Conservation (phyloP, 2,329 filamentous ascomycete genomes). For the Sodiomyces alkalinus region DNA sequence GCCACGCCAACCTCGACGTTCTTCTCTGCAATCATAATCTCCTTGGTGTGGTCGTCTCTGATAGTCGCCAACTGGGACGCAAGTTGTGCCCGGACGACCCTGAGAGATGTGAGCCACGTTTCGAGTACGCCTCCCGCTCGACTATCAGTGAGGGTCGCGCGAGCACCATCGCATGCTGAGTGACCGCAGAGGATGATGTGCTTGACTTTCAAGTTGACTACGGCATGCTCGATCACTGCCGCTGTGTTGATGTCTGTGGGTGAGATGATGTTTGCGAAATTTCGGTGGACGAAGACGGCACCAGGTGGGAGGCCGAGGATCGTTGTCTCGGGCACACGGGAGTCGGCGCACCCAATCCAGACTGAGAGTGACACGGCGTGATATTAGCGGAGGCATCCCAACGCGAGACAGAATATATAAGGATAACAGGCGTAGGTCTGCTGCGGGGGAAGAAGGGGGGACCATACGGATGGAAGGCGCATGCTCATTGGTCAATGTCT, state of each 20-base stretch:
- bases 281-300: conserved; percentile 79
- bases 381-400: no score
- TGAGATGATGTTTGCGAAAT: conserved; percentile 74
- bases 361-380: conserved; percentile 27
- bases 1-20: conserved; percentile 59
- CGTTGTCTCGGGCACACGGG: conserved; percentile 69
- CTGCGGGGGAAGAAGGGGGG: neutral
- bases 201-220: conserved; percentile 54
- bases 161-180: conserved; percentile 51
- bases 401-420: neutral
- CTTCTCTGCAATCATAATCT: conserved; percentile 53
- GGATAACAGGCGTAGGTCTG: neutral
- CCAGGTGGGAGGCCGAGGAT: conserved; percentile 66
- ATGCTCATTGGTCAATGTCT: conserved; percentile 51
- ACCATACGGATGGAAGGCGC: conserved; percentile 42
- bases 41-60: conserved; percentile 35
- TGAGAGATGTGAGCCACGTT: conserved; percentile 37
- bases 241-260: conserved; percentile 60
- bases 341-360: conserved; percentile 82
- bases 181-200: conserved; percentile 59
- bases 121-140: conserved; percentile 38
- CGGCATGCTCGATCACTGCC: conserved; percentile 67
- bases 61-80: conserved; percentile 39
- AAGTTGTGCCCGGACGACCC: conserved; percentile 27
- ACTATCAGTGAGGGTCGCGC: conserved; percentile 34